A percentile compares a stretch with the other conserved stretches of the same genome.
phyloP scores from a whole-genome alignment of 257 asterid genomes.

The Nicotiana otophora region DNA sequence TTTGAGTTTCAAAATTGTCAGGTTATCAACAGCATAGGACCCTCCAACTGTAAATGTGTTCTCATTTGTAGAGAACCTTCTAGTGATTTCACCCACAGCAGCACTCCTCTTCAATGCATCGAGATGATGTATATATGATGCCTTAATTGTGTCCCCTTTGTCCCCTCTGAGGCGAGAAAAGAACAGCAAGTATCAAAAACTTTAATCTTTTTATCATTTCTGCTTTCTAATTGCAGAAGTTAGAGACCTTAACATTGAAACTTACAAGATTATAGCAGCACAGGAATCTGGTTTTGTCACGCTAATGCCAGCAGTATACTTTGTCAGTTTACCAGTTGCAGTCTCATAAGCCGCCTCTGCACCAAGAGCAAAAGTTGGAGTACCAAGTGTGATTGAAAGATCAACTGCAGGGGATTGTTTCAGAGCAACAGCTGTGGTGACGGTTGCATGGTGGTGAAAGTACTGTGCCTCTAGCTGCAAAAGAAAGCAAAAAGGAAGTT shows the following conservation, averaged over 20 bases:
- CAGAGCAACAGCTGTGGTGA: conserved; percentile 62
- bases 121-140: conserved; percentile 50
- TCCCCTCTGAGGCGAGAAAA: conserved; percentile 40
- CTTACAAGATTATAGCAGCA: conserved; percentile 75
- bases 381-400: conserved; percentile 63
- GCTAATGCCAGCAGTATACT: conserved; percentile 74
- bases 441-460: conserved; percentile 75
- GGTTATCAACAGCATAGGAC: conserved; percentile 41
- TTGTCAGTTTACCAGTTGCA: conserved; percentile 50
- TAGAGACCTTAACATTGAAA: not conserved
- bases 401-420: conserved; percentile 64
- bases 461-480: conserved; percentile 75
- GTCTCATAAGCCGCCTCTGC: conserved; percentile 86
- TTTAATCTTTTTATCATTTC: not conserved
- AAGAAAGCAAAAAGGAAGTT: not conserved
- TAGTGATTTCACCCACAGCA: conserved; percentile 50
- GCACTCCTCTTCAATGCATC: conserved; percentile 52
- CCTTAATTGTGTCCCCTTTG: conserved; percentile 63
- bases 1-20: conserved; percentile 57
- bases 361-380: conserved; percentile 82
- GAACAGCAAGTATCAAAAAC: not conserved
- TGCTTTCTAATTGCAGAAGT: not conserved
- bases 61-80: conserved; percentile 68
- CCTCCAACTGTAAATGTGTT: conserved; percentile 63
- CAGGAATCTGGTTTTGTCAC: conserved; percentile 67